Base-by-base conservation (phyloP, 805 yeast genomes). In the Starmerella scarabaei region DNA sequence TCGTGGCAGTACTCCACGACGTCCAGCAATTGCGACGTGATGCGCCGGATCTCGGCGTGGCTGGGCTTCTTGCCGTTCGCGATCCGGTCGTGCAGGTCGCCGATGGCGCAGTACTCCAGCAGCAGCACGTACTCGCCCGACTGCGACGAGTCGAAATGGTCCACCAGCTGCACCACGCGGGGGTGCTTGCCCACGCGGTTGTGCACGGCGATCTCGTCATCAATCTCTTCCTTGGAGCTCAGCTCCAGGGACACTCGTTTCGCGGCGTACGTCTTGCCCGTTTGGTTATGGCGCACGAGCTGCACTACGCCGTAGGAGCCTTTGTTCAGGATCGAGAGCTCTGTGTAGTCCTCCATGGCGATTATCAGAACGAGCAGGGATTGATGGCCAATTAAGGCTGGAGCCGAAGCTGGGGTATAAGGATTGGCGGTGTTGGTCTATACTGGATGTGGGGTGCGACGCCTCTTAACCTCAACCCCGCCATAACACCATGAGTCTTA, bases 261-360 rank as follows among this genome's bases (percentile, higher is more conserved):
- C 45, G 88, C 75, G 3, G 96, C 97, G 21, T 81, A 93, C 35
- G 80, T 61, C 40, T 65, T 63, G 29, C 64, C 60, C 20, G 68
- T 66, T 18, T 51, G 49, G 3, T 60, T 51, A 58, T 88, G 94
- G 52, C 75, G 76, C 8, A 94, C 96, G 20, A 88, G 67, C 2
- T 93, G 76, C 7, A 88, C 97, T 35, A 80, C 71, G 37, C 97
- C 97, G 59, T 83, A 88, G 0, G 96, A 83, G 23, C 97, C 97
- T 58, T 83, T 86, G 55, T 86, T 82, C 43, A 88, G 72, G 54
- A 54, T 56, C 14, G 60, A 47, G 18, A 84, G 67, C 51, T 77
- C 77, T 42, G 65, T 63, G 62, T 84, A 88, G 28, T 37, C 27
- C 29, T 43, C 45, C 47, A 48, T 48, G 11, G 24, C 6, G 11